Percentiles rank a stretch among this genome's conserved stretches.
Evolutionary conservation across 495 filamentous ascomycete species (phyloP).

Genomic region (Monascus purpureus): DNA sequence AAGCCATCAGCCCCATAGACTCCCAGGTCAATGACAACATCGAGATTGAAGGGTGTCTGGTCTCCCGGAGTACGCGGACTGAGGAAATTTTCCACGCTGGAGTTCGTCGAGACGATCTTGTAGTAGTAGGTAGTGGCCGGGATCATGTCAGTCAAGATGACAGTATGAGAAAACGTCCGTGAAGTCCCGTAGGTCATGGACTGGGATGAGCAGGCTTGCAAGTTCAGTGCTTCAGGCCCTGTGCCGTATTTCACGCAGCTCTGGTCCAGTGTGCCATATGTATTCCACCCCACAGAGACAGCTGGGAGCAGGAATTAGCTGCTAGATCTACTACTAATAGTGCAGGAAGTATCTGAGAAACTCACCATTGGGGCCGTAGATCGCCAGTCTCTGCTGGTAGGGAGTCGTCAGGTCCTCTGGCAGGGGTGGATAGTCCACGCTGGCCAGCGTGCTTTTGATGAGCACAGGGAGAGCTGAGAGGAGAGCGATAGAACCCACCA

Average conservation of each 20-base stretch:
- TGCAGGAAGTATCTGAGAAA: too few relatives aligned
- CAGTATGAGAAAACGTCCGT: slow-evolving; percentile 37
- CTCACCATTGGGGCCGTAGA: slow-evolving; percentile 38
- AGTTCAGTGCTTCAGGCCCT: slow-evolving; percentile 13
- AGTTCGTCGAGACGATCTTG: slow-evolving; percentile 42
- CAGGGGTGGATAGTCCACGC: slow-evolving; percentile 35
- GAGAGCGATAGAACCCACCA: too few relatives aligned
- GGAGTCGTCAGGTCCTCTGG: slow-evolving; percentile 42
- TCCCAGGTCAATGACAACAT: slow-evolving; percentile 40
- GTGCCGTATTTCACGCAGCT: slow-evolving; percentile 34
- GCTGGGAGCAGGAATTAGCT: slow-evolving; percentile 26
- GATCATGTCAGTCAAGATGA: slow-evolving; percentile 22
- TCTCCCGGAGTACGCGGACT: slow-evolving; percentile 39
- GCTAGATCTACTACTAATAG: too few relatives aligned
- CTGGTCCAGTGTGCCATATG: slow-evolving; percentile 20
- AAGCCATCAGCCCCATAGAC: slow-evolving; percentile 44
- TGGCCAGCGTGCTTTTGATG: slow-evolving; percentile 15
- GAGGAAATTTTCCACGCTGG: slow-evolving; percentile 38
- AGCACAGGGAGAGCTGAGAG: too few relatives aligned
- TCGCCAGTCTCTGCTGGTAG: slow-evolving; percentile 40
- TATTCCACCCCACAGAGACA: slow-evolving; percentile 44
- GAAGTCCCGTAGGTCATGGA: slow-evolving; percentile 37
- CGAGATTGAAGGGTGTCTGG: slow-evolving; percentile 28
- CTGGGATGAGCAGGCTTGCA: slow-evolving; percentile 16
- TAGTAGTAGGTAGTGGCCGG: slow-evolving; percentile 40